Conservation (phyloP, 495 filamentous ascomycete species). For the Aspergillus conjunctus region DNA sequence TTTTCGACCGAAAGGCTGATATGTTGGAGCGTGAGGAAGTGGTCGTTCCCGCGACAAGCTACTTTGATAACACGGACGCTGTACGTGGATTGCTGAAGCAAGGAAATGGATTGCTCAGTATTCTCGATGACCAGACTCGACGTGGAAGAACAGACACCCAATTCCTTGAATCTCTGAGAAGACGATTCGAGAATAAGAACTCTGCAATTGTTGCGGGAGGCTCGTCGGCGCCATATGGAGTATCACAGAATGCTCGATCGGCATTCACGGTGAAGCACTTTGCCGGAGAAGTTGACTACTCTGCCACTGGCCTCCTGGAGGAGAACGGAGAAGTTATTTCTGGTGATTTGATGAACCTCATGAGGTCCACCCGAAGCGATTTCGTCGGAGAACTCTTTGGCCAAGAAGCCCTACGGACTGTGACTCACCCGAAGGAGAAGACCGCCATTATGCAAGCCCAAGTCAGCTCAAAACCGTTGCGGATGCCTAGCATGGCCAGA, state of each 20-base stretch:
- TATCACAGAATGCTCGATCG: conserved; percentile 72
- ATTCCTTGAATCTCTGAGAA: conserved; percentile 83
- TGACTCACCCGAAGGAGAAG: conserved; percentile 87
- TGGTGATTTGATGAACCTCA: conserved; percentile 92
- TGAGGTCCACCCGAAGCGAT: conserved; percentile 80
- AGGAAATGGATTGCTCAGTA: conserved; percentile 88
- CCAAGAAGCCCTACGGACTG: conserved; percentile 86
- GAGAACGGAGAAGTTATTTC: conserved; percentile 96
- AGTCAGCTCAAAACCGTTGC: conserved; percentile 89
- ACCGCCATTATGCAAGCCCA: conserved; percentile 93
- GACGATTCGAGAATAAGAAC: conserved; percentile 92
- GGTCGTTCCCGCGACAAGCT: conserved; percentile 83
- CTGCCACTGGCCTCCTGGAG: conserved; percentile 79
- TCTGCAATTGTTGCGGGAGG: conserved; percentile 78
- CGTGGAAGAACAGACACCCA: conserved; percentile 86
- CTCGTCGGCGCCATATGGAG: conserved; percentile 66
- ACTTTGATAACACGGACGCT: conserved; percentile 95
- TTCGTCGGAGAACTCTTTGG: conserved; percentile 91
- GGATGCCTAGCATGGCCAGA: conserved; percentile 90
- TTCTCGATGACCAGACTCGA: conserved; percentile 91
- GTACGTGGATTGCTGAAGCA: conserved; percentile 88
- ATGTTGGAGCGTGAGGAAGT: conserved; percentile 92
- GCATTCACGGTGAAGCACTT: conserved; percentile 92
- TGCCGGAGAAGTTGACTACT: conserved; percentile 95
- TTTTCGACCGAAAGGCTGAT: conserved; percentile 92